Evolutionary conservation across 1,139 yeast genomes (phyloP).

Genomic region (Scheffersomyces cryptocercus): DNA sequence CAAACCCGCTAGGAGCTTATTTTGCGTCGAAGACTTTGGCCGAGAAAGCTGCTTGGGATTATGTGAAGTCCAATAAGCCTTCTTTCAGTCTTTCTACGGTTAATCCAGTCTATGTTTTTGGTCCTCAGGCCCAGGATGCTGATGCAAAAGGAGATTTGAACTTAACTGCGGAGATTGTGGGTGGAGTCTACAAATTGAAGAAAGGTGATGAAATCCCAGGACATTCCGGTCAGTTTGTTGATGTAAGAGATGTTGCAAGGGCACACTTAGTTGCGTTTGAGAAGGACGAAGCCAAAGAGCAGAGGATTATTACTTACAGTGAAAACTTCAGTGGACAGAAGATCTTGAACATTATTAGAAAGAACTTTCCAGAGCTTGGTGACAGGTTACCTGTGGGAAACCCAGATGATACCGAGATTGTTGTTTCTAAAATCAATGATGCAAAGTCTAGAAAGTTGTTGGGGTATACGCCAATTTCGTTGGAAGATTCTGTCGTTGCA

Average conservation of each 20-base stretch:
- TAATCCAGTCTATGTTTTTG: slow-evolving; percentile 25
- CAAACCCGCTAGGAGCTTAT: slow-evolving; percentile 25
- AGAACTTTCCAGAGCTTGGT: slow-evolving; percentile 8
- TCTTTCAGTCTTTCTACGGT: slow-evolving; percentile 13
- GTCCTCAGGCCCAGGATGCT: slow-evolving; percentile 28
- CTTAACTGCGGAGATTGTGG: slow-evolving; percentile 18
- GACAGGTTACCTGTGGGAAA: slow-evolving; percentile 1
- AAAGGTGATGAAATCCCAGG: slow-evolving; percentile 15
- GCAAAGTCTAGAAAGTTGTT: background rate
- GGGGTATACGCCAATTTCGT: too few relatives aligned
- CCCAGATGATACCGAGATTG: background rate
- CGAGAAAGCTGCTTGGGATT: slow-evolving; percentile 49
- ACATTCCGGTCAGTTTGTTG: slow-evolving; percentile 35
- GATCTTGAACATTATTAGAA: slow-evolving; percentile 29
- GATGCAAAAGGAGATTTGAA: slow-evolving; percentile 17
- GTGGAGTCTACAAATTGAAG: slow-evolving; percentile 19
- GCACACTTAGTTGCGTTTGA: slow-evolving; percentile 36
- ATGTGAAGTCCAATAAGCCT: slow-evolving; percentile 21
- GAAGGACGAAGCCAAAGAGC: slow-evolving; percentile 20
- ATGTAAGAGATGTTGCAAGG: slow-evolving; percentile 41
- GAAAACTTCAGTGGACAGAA: slow-evolving; percentile 32
- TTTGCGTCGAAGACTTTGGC: slow-evolving; percentile 40
- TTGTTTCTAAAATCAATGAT: too few relatives aligned
- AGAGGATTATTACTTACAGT: slow-evolving; percentile 27
- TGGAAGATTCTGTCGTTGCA: too few relatives aligned